Conservation (phyloP, 371 early-diverging fungal species). For the Syncephalis plumigaleata region DNA sequence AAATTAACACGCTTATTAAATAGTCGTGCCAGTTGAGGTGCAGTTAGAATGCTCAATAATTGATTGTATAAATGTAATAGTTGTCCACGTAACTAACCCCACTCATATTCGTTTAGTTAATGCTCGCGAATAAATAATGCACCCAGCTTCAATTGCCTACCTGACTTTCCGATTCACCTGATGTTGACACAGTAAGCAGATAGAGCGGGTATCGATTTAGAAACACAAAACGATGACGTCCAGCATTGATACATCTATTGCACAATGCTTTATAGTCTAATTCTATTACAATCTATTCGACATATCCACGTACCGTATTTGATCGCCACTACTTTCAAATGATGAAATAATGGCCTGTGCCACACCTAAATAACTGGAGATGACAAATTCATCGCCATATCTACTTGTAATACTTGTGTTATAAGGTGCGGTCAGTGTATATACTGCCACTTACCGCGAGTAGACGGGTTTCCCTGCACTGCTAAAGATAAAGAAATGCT, state of each 20-base stretch:
- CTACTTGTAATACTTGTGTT: no score
- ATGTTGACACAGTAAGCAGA: conserved; percentile 58
- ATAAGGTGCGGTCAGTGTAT: no score
- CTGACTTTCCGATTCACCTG: conserved; percentile 67
- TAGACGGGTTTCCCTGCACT: conserved; percentile 82
- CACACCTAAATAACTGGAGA: conserved; percentile 78
- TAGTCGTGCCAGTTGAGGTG: conserved; percentile 61
- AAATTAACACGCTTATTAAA: conserved; percentile 78
- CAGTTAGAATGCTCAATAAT: conserved; percentile 74
- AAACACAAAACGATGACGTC: conserved; percentile 69
- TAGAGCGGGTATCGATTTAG: conserved; percentile 64
- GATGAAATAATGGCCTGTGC: conserved; percentile 83
- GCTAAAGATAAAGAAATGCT: conserved; percentile 69
- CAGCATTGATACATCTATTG: conserved; percentile 56
- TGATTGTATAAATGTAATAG: conserved; percentile 67
- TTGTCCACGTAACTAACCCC: conserved; percentile 70
- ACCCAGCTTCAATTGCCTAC: no score
- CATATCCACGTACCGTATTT: conserved; percentile 34
- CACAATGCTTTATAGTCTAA: background rate
- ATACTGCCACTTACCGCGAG: no score
- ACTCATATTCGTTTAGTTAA: no score
- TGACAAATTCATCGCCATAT: conserved; percentile 78
- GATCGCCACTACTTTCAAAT: conserved; percentile 65
- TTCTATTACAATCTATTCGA: background rate
- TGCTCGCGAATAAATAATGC: no score